Evolutionary conservation across 2,329 filamentous ascomycete species (phyloP).

Genomic region (Fusarium sublunatum): DNA sequence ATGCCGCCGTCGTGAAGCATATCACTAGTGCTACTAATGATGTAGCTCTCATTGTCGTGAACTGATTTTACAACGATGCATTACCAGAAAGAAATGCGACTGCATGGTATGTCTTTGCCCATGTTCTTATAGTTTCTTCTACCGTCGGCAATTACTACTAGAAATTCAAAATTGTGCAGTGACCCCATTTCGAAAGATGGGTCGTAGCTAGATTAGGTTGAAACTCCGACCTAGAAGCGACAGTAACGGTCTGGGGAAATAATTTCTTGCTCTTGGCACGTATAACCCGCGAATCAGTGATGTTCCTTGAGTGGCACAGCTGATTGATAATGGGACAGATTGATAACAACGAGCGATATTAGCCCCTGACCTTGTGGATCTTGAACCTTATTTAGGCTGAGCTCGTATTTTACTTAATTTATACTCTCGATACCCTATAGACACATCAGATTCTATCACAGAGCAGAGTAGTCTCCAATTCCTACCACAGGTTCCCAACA

Average conservation of each 20-base stretch:
- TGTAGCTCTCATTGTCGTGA: background rate
- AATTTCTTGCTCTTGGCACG: background rate
- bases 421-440: too few species aligned
- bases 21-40: background rate
- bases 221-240: background rate
- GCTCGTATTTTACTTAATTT: too few species aligned
- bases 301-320: background rate
- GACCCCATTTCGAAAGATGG: background rate
- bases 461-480: too few species aligned
- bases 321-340: conserved; percentile 3
- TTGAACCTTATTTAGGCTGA: background rate
- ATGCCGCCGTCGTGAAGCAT: background rate
- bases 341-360: background rate
- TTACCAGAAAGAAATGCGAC: background rate
- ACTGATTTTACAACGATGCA: background rate
- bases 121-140: background rate
- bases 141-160: background rate
- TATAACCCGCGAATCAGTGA: background rate
- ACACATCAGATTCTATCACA: too few species aligned
- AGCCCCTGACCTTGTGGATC: background rate
- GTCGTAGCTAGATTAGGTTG: background rate
- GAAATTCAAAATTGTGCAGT: background rate
- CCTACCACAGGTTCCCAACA: too few species aligned
- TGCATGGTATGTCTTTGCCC: background rate
- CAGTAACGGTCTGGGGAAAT: background rate